Evolutionary conservation across 2,329 filamentous ascomycete genomes (phyloP), one percentile per base, ranked within the genome.

Genomic region (Cladobotryum protrusum): DNA sequence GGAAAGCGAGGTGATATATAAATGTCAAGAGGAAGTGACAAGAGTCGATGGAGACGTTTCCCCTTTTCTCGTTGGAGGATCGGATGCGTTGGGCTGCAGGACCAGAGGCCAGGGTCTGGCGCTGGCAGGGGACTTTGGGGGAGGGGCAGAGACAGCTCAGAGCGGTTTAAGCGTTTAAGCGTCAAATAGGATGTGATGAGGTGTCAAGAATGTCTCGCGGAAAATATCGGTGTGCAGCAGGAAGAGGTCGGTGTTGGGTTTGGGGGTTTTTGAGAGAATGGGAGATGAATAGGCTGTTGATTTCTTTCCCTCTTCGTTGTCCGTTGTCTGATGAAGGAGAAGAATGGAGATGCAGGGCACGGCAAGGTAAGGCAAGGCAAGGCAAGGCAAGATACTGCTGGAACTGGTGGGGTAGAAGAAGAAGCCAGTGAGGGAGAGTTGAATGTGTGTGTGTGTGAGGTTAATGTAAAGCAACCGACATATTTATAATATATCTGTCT

Each of bases 11-110:
- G 24, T 29, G 7, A 29, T 29, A 29, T 29, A 42, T 35, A 35
- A 18, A 19, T 29, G 42, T 42, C 36, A 43, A 35, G 40, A 47
- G 29, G n/a, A 48, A 18, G 39, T 29, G 45, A 48, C 40, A 40
- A 37, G 20, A 19, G 24, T 17, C 29, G 37, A 39, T 39, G 40
- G 39, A 9, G 11, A 29, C 7, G 24, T 8, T 43, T 44, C 46
- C 46, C 36, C 34, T 44, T 41, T 29, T 35, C 36, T 49, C 20
- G 35, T 32, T 17, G 43, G 18, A 13, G 39, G 43, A 47, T 45
- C 36, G 49, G 49, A 50, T 15, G 47, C 35, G 45, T 51, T 51
- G 49, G 49, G 49, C 49, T 44, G 49, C 49, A 42, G 47, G 40
- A 37, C 33, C 9, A 40, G 19, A 40, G 47, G 32, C 40, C 33